phyloP scores from a whole-genome alignment of 2,329 filamentous ascomycete genomes.

The Sclerotinia minor region DNA sequence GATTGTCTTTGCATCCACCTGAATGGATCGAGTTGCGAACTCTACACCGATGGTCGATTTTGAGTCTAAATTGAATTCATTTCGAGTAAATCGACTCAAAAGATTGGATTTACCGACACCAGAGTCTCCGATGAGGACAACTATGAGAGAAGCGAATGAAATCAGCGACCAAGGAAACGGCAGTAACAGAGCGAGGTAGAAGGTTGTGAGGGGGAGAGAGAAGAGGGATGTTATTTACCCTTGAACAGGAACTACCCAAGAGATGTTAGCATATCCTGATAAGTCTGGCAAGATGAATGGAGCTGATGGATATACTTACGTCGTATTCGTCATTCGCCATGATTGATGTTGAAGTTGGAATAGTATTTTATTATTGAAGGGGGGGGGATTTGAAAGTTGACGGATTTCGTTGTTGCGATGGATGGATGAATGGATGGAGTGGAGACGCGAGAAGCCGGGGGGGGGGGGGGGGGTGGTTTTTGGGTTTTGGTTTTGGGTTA shows the following conservation, averaged over 20 bases:
- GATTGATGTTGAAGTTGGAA: slow-evolving; percentile 46
- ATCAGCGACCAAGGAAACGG: slow-evolving; percentile 40
- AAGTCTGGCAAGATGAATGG: neutral
- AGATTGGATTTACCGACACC: slow-evolving; percentile 99
- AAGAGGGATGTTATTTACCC: slow-evolving; percentile 56
- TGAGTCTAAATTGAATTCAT: slow-evolving; percentile 99
- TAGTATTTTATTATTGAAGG: slow-evolving; percentile 30
- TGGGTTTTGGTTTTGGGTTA: neutral
- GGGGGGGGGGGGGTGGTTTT: neutral
- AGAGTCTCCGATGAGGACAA: slow-evolving; percentile 98
- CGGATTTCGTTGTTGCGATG: slow-evolving; percentile 26
- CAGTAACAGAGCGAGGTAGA: slow-evolving; percentile 35
- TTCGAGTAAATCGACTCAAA: slow-evolving; percentile 97
- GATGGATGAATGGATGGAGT: slow-evolving; percentile 28
- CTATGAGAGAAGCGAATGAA: slow-evolving; percentile 49
- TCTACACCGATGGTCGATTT: slow-evolving; percentile 99
- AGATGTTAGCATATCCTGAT: slow-evolving; percentile 40
- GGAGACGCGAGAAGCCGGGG: slow-evolving; percentile 19
- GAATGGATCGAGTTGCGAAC: slow-evolving; percentile 97
- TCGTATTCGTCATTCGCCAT: slow-evolving; percentile 99
- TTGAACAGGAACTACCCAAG: slow-evolving; percentile 91
- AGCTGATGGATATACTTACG: slow-evolving; percentile 59
- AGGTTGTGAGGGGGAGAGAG: slow-evolving; percentile 32
- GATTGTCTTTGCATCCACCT: slow-evolving; percentile 99
- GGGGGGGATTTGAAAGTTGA: neutral